Evolutionary conservation across 352 stramenopile species (phyloP), one percentile per base, ranked within the genome.

Genomic region (Globisporangium uncinulatum): DNA sequence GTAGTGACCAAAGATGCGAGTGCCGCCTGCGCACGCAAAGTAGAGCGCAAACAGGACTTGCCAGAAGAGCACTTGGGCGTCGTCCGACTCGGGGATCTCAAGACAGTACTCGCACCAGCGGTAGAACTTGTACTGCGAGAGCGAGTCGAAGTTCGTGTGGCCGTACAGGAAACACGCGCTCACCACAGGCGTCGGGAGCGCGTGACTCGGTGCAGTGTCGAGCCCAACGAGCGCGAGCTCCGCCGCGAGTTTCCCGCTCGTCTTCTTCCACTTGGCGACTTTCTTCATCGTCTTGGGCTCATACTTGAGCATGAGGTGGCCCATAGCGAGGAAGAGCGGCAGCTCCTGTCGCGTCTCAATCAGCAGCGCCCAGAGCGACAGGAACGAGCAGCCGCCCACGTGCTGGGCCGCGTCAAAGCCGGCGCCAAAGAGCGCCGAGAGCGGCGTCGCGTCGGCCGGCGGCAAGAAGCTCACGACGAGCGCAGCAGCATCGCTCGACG

Each of bases 281-380:
- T 89, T 91, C 36, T 83, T 86, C 69, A 86, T 90, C 10, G 83
- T 76, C 44, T 83, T 86, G 0, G 83, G 81, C 34, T 90, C 81
- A 51, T 75, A 89, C 47, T 88, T 87, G 8, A 90, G 70, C 68
- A 93, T 75, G 0, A 93, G 37, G 24, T 76, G 64, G 2, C 83
- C 83, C 70, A 91, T 77, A 2, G 69, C 69, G 4, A 78, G 54
- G 53, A 90, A 92, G 44, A 93, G 55, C 4, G 75, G 72, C 6
- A 83, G 67, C 59, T 93, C 83, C 61, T 89, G 86, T 21, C 77
- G 73, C n/a, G 82, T 87, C 66, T 93, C 83, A 9, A 87, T 61
- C 20, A 93, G 55, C 21, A 93, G 62, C 39, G 61, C 62, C 83
- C 83, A 93, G 34, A 92, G 57, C 4, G 83, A 68, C 36, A 93